Base-by-base conservation (phyloP, 768 basidiomycete genomes). In the Lanmaoa rubissima region DNA sequence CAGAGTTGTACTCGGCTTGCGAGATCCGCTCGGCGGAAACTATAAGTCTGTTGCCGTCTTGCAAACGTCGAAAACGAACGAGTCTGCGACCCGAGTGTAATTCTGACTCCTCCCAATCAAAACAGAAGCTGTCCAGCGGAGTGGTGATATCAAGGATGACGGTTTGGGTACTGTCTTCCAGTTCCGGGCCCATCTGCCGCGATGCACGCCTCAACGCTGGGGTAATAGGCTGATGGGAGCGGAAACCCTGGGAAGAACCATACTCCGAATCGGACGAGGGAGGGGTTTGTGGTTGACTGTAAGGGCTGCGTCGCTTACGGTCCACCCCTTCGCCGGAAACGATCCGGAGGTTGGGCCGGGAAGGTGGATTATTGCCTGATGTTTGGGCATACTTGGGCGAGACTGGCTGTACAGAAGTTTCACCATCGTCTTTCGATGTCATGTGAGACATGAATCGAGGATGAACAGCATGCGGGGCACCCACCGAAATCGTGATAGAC, bases 21-120 rank as follows among this genome's bases (percentile, higher is more conserved):
- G 76, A 66, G 68, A 97, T 85, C 17, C 85, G 76, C 53, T 90
- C 84, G 72, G 92, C 95, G 14, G 87, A 84, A 32, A 94, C 81
- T 61, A 86, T 86, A 58, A 98, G 82, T 21, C 78, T 81, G 54
- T 84, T 80, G 26, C 90, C 91, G 51, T 90, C 85, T 69, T 88
- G 90, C 9, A 87, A 71, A 55, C 92, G 86, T 62, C 80, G 78
- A 73, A 98, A 96, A 47, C 88, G 88, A 43, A 98, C 91, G 38
- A 98, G 86, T 42, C 94, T 86, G 47, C 96, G 85, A 4, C 89
- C 85, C 3, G 78, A 76, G 16, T 75, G 69, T 55, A 84, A 70
- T 68, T 98, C 96, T 24, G 87, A 79, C 14, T 78, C 73, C 16
- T 78, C 76, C 86, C 89, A 89, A 17, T 75, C 79, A 5, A 70